Conservation (phyloP, 2,329 filamentous ascomycete species). For the Microdochium trichocladiopsis region DNA sequence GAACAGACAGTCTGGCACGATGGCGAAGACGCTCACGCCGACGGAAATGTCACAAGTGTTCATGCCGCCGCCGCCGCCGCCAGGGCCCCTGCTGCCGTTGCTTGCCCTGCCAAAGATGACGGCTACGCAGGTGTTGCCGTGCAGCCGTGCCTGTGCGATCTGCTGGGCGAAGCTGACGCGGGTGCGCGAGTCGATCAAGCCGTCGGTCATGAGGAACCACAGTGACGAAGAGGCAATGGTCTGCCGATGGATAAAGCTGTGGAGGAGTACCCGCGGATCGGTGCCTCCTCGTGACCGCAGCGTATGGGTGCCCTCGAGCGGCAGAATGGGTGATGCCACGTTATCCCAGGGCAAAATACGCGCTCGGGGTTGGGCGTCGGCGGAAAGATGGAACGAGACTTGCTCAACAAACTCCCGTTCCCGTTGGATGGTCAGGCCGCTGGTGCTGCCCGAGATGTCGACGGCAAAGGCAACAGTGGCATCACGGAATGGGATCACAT, state of each 20-base stretch:
- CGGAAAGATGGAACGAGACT: background rate
- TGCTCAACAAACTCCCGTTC: background rate
- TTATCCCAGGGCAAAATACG: background rate
- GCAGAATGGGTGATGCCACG: background rate
- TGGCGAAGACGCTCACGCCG: slow-evolving; percentile 11
- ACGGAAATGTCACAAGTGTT: slow-evolving; percentile 11
- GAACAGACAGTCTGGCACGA: slow-evolving; percentile 10
- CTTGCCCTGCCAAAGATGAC: slow-evolving; percentile 12
- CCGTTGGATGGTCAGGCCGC: background rate
- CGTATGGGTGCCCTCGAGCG: background rate
- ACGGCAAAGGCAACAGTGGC: background rate
- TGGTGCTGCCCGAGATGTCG: background rate
- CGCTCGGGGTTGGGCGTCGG: background rate
- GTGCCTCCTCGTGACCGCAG: background rate
- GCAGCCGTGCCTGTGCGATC: slow-evolving; percentile 7
- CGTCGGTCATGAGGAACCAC: slow-evolving; percentile 16
- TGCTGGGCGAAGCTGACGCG: slow-evolving; percentile 6
- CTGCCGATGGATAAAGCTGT: background rate
- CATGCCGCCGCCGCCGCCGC: background rate
- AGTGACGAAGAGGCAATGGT: slow-evolving; percentile 1
- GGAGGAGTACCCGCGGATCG: background rate
- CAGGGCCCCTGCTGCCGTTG: too few relatives aligned
- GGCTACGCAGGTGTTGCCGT: slow-evolving; percentile 11
- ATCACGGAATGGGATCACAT: background rate
- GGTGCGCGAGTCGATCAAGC: slow-evolving; percentile 3